Conservation (phyloP, 495 filamentous ascomycete species). For the Penicillium canescens region DNA sequence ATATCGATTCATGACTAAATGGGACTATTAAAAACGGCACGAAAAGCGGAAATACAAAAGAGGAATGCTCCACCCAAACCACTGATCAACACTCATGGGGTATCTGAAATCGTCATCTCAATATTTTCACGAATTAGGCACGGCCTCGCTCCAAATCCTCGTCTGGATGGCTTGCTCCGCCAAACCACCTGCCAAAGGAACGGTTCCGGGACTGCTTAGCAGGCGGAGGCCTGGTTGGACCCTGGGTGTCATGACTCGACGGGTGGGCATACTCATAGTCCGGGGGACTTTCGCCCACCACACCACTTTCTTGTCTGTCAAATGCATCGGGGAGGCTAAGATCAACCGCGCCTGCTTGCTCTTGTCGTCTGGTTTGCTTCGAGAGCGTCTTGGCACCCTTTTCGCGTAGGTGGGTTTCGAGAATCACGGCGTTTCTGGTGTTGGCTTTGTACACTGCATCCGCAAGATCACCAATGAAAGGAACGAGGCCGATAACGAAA, state of each 20-base stretch:
- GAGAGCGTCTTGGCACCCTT: conserved; percentile 33
- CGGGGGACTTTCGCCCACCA: conserved; percentile 23
- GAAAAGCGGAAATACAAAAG: not conserved
- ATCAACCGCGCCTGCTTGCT: conserved; percentile 22
- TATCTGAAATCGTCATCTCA: conserved; percentile 13
- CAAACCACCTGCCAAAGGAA: conserved; percentile 32
- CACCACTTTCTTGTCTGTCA: conserved; percentile 35
- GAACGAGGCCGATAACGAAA: conserved; percentile 78
- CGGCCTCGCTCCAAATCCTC: conserved; percentile 35
- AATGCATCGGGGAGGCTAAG: conserved; percentile 44
- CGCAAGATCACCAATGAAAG: conserved; percentile 79
- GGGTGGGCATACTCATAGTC: conserved; percentile 26
- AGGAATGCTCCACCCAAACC: not conserved
- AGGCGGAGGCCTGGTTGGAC: conserved; percentile 23
- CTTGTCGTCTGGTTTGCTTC: conserved; percentile 18
- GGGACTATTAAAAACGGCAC: not conserved
- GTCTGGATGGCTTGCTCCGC: conserved; percentile 28
- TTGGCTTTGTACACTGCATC: conserved; percentile 72
- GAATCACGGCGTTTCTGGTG: conserved; percentile 70
- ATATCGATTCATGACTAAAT: conserved; percentile 12
- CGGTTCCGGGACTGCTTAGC: conserved; percentile 25
- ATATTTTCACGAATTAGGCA: not conserved
- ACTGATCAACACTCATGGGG: conserved; percentile 9
- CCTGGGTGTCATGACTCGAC: conserved; percentile 7
- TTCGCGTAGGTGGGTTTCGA: conserved; percentile 70